Base-by-base conservation (phyloP, 2,329 filamentous ascomycete genomes). In the Aspergillus sp. region DNA sequence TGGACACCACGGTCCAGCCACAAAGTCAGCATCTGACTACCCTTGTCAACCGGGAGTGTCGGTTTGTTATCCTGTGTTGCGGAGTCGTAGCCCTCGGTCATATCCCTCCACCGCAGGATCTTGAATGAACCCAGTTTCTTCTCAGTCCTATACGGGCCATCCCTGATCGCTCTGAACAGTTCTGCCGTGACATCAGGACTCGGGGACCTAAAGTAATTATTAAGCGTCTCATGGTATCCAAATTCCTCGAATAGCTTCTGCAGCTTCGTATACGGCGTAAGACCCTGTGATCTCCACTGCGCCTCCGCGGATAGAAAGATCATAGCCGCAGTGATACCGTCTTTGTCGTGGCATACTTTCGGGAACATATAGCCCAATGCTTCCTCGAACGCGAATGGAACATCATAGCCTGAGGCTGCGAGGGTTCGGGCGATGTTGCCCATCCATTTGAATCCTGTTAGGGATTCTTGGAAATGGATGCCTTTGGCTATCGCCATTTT, bases 361-460 rank as follows among this genome's bases (percentile, higher is more conserved):
- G 81, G 74, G 47, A 84, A 81, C 82, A 84, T 84, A 62, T 83
- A 85, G 1, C 82, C 82, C 19, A 85, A 74, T 6, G 82, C 82
- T 64, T 85, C 82, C 63, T 85, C 82, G 54, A 80, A 85, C 1
- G 80, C 81, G 57, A 77, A 84, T 0, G 74, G 67, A 1, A 78
- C 74, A 19, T 74, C 67, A 54, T 77, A 78, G 20, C 76, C 78
- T 47, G 68, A 58, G 2, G 61, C 56, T 47, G 74, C 68, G 2
- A 83, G 70, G n/a, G 75, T 67, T 15, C 75, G 73, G 1, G 80
- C 78, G 41, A 77, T 71, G 52, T 83, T 84, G 2, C 80, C 82
- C 52, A 85, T 75, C 82, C 82, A 85, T 61, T 85, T 85, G 68
- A 85, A 85, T 1, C 82, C 82, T 0, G 82, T 85, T 25, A 85